Evolutionary conservation across 169 alveolate genomes (phyloP).

Genomic region (Plasmodium vivax): DNA sequence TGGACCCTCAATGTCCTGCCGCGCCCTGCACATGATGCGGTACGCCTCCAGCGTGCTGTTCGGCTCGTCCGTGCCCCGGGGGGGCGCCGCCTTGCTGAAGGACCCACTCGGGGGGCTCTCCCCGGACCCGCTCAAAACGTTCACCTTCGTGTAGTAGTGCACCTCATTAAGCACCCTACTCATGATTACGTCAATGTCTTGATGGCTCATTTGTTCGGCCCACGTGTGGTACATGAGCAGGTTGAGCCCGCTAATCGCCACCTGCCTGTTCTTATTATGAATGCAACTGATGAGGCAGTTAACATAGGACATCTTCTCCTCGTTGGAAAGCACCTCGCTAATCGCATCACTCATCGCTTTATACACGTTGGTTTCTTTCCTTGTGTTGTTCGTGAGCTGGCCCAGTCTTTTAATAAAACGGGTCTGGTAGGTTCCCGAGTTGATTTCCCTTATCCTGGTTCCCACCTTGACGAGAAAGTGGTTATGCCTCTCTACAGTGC

Average conservation of each 20-base stretch:
- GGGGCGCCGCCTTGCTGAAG: background rate
- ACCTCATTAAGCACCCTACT: slow-evolving; percentile 50
- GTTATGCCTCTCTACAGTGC: slow-evolving; percentile 24
- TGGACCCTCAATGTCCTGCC: background rate
- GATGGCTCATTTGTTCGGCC: background rate
- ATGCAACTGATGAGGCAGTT: slow-evolving; percentile 50
- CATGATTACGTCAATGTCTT: slow-evolving; percentile 17
- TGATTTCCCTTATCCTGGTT: slow-evolving; percentile 7
- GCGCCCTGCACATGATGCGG: background rate
- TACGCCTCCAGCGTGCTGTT: slow-evolving; percentile 19
- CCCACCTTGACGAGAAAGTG: slow-evolving; percentile 1
- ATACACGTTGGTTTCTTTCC: background rate
- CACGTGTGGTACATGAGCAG: slow-evolving; percentile 33
- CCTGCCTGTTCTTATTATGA: slow-evolving; percentile 38
- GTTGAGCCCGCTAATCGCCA: slow-evolving; percentile 42
- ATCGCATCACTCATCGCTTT: slow-evolving; percentile 26
- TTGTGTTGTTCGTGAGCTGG: background rate
- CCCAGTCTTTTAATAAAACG: slow-evolving; percentile 23
- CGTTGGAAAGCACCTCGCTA: slow-evolving; percentile 1
- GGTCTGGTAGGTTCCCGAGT: slow-evolving; percentile 24
- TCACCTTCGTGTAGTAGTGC: slow-evolving; percentile 42
- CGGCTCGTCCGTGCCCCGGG: background rate
- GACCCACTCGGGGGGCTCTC: background rate
- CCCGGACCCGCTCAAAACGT: slow-evolving; percentile 4
- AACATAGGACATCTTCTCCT: slow-evolving; percentile 39